A percentile compares a stretch with the other conserved stretches of the same genome.
These are phyloP conservation scores for Carex scoparia DNA, from an alignment of 176 grass and related monocot species.

Conservation along the genomic window DNA sequence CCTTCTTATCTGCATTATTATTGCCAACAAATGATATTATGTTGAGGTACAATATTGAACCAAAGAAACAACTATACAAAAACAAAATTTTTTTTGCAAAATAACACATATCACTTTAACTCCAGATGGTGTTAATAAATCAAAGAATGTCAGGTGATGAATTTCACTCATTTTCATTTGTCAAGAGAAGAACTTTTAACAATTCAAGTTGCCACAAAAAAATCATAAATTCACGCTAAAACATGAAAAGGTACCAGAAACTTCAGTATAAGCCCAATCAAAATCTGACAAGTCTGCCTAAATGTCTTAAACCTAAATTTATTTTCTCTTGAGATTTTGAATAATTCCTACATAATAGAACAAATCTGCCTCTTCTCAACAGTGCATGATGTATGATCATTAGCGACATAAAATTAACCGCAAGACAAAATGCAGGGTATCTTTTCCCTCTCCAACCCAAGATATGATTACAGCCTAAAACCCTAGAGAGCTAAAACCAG, in stretches of 20 bases:
- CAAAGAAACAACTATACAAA: neutral
- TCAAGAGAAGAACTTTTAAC: neutral
- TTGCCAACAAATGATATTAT: slow-evolving; percentile 17
- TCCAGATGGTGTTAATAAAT: neutral
- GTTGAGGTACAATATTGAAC: neutral
- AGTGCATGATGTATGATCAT: neutral
- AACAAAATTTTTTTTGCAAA: neutral
- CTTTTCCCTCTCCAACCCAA: neutral
- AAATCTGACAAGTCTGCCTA: neutral
- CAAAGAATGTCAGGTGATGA: neutral
- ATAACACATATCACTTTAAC: neutral
- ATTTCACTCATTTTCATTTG: neutral
- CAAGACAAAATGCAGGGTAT: neutral
- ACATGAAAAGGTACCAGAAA: neutral
- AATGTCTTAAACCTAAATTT: neutral
- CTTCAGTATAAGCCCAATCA: neutral
- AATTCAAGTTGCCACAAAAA: neutral
- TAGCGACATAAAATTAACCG: neutral
- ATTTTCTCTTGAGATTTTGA: neutral
- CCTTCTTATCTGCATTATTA: slow-evolving; percentile 88
- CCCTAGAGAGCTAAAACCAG: slow-evolving; percentile 17
- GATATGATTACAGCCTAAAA: slow-evolving; percentile 13
- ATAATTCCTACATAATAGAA: slow-evolving; percentile 4
- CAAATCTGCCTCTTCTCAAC: neutral
- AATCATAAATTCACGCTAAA: neutral